These are phyloP conservation scores for Dendrobium catenatum DNA, from an alignment of 106 monocot genomes.

Conservation along the genomic window DNA sequence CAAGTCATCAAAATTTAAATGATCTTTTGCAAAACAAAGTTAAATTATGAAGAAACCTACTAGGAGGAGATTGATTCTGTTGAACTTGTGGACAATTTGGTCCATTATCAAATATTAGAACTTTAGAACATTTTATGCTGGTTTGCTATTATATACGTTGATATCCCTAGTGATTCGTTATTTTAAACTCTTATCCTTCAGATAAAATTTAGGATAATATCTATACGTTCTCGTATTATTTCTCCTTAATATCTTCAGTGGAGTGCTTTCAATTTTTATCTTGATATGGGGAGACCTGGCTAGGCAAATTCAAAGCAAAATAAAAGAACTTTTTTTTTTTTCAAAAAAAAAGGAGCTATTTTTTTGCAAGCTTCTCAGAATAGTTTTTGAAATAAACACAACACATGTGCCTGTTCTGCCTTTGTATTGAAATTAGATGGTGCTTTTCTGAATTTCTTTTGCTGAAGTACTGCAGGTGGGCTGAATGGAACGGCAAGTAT, in stretches of 20 bases:
- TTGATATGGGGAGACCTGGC: not conserved
- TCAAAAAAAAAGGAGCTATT: not conserved
- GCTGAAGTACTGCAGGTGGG: slow-evolving; percentile 66
- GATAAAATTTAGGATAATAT: too few species aligned
- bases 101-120: not conserved
- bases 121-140: not conserved
- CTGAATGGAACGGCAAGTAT: slow-evolving; percentile 98
- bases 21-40: not conserved
- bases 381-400: not conserved
- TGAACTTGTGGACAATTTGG: not conserved
- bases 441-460: not conserved
- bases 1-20: not conserved
- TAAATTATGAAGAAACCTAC: not conserved
- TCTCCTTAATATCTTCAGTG: not conserved
- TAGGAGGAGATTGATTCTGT: not conserved
- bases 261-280: not conserved
- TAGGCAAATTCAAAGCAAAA: too few species aligned
- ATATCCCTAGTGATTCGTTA: not conserved
- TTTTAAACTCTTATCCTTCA: too few species aligned
- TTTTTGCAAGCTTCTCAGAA: not conserved
- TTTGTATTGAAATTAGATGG: not conserved
- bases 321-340: too few species aligned
- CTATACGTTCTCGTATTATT: not conserved
- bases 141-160: not conserved
- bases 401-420: not conserved